Conservation (phyloP, 805 yeast species). For the Ogataea paradorogensis region DNA sequence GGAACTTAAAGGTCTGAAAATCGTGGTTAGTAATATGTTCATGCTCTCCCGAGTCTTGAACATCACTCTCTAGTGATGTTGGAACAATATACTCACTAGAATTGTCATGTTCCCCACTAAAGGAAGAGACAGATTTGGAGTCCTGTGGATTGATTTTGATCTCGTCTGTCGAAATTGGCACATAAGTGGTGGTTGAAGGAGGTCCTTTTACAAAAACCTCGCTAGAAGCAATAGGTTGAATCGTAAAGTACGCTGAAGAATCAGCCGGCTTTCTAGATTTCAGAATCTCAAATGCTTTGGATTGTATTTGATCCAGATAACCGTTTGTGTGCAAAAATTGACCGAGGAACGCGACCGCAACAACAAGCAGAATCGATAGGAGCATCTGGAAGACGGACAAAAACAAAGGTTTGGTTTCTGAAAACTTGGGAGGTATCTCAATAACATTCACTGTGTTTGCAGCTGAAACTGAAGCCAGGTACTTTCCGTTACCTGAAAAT, state of each 20-base stretch:
- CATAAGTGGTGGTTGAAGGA: conserved; percentile 19
- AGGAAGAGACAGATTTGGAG: not conserved
- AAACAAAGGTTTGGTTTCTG: conserved; percentile 37
- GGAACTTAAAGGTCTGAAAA: not conserved
- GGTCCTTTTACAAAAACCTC: conserved; percentile 20
- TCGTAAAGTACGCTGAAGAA: conserved; percentile 34
- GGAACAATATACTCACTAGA: not conserved
- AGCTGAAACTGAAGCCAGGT: conserved; percentile 72
- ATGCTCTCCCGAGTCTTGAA: not conserved
- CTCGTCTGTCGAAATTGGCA: conserved; percentile 15
- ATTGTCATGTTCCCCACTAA: not conserved
- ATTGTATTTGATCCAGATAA: conserved; percentile 22
- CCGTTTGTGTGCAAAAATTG: conserved; percentile 33
- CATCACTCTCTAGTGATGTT: not conserved
- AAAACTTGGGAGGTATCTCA: conserved; percentile 51
- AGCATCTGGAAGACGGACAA: conserved; percentile 27
- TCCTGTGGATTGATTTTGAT: not conserved
- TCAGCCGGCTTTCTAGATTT: conserved; percentile 29
- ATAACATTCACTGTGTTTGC: conserved; percentile 69
- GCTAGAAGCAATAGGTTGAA: conserved; percentile 29
- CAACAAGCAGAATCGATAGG: conserved; percentile 25
- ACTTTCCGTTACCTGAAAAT: conserved; percentile 65
- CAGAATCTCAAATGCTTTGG: conserved; percentile 21
- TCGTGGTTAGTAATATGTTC: not conserved
- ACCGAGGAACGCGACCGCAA: conserved; percentile 21